phyloP scores from a whole-genome alignment of 1,284 basidiomycete genomes.

The Takashimella koratensis region DNA sequence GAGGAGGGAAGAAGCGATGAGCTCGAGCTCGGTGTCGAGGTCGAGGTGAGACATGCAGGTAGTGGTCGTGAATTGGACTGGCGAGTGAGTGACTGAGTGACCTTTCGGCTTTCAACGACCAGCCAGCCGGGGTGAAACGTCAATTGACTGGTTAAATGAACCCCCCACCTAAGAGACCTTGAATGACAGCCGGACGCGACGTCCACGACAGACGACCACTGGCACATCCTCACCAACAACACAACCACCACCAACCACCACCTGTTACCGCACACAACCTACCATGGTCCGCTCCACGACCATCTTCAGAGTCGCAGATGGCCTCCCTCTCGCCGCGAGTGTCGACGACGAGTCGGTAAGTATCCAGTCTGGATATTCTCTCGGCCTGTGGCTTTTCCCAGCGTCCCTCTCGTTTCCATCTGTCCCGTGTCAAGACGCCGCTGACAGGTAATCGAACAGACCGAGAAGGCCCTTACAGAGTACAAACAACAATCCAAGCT shows the following conservation, averaged over 20 bases:
- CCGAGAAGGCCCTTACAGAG: slow-evolving; percentile 86
- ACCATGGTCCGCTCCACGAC: slow-evolving; percentile 86
- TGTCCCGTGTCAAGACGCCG: slow-evolving; percentile 4
- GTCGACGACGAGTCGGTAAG: slow-evolving; percentile 90
- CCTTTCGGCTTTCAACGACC: too few species aligned
- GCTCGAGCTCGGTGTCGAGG: slow-evolving; percentile 37
- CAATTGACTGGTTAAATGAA: too few species aligned
- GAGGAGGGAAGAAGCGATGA: slow-evolving; percentile 57
- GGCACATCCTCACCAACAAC: too few species aligned
- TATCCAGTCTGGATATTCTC: neutral
- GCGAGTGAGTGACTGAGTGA: too few species aligned
- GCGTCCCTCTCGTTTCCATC: slow-evolving; percentile 7
- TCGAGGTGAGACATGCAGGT: too few species aligned
- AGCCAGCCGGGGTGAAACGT: too few species aligned
- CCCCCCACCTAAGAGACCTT: too few species aligned
- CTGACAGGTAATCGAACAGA: slow-evolving; percentile 54
- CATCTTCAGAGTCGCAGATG: slow-evolving; percentile 85
- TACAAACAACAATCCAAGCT: slow-evolving; percentile 98
- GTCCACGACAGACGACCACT: too few species aligned
- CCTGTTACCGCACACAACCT: neutral
- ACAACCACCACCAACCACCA: neutral
- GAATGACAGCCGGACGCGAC: too few species aligned
- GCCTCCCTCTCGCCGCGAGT: slow-evolving; percentile 85
- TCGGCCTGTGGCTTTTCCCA: neutral
- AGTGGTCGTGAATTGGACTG: too few species aligned